These are phyloP conservation scores for Hippophae rhamnoides DNA, from an alignment of 306 rosid species.

Conservation along the genomic window DNA sequence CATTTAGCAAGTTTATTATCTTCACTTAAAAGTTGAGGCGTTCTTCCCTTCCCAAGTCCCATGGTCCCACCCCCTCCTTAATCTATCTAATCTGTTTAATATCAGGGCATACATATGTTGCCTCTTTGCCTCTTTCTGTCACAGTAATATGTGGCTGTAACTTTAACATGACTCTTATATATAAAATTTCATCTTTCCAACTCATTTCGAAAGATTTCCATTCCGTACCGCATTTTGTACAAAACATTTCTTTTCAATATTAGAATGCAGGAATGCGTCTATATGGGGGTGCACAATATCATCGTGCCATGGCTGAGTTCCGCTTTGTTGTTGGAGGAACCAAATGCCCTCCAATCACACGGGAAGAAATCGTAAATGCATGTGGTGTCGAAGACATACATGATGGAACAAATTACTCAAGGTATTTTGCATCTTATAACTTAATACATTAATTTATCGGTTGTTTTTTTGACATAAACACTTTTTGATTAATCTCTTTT, in stretches of 20 bases:
- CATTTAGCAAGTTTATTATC: background rate
- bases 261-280: conserved; percentile 98
- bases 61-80: background rate
- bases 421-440: conserved; percentile 33
- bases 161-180: background rate
- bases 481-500: background rate
- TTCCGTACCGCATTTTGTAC: background rate
- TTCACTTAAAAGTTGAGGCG: background rate
- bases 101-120: background rate
- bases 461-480: background rate
- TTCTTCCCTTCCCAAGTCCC: too few relatives aligned
- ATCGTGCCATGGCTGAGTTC: conserved; percentile 99
- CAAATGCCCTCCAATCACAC: conserved; percentile 91
- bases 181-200: background rate
- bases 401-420: conserved; percentile 95
- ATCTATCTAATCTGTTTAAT: background rate
- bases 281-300: conserved; percentile 98
- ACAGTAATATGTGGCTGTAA: background rate
- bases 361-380: conserved; percentile 95
- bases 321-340: conserved; percentile 97
- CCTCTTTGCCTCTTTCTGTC: background rate
- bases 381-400: conserved; percentile 99
- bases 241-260: background rate
- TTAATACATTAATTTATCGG: background rate
- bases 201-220: too few relatives aligned